Evolutionary conservation across 805 yeast genomes (phyloP), one percentile per base, ranked within the genome.

Genomic region (Alloascoidea africana): DNA sequence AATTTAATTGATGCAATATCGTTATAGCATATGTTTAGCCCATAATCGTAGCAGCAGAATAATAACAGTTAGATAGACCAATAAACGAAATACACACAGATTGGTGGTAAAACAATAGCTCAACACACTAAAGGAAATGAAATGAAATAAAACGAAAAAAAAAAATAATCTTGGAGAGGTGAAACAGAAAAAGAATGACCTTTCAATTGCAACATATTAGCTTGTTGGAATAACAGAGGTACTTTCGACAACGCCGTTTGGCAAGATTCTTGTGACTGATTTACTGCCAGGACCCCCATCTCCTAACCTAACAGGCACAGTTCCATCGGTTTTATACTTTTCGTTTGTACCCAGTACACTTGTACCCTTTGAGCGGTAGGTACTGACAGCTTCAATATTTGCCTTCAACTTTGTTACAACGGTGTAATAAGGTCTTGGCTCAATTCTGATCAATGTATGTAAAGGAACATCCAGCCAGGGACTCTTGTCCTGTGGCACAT

Each of bases 401-500:
- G 97, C 98, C 48, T 85, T 85, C 41, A 91, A 83, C 48, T 93
- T 68, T 14, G 89, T 80, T 14, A 87, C 97, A 33, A 76, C 59
- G 0, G 98, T 87, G 36, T 77, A 78, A 51, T 84, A 87, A 0
- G 98, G 96, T 40, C 94, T 68, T n/a, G 96, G 96, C 55, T 91
- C 97, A 44, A 91, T 64, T 53, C 85, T 81, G 50, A 91, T 91
- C 54, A 91, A 63, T 0, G 98, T 91, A 54, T 91, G 99, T 49
- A 91, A 63, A 4, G 99, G 99, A 41, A 91, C 93, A 32, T 93
- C 84, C 95, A 91, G 86, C 98, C 98, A 91, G 3, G 99, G 99
- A 41, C 87, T 73, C 55, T 85, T 89, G 49, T 89, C 96, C 56
- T 89, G 97, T 3, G 96, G 96, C 15, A 91, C 94, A 54, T 91